Evolutionary conservation across 345 rosid genomes (phyloP), one percentile per base, ranked within the genome.

Genomic region (Corchorus capsularis): DNA sequence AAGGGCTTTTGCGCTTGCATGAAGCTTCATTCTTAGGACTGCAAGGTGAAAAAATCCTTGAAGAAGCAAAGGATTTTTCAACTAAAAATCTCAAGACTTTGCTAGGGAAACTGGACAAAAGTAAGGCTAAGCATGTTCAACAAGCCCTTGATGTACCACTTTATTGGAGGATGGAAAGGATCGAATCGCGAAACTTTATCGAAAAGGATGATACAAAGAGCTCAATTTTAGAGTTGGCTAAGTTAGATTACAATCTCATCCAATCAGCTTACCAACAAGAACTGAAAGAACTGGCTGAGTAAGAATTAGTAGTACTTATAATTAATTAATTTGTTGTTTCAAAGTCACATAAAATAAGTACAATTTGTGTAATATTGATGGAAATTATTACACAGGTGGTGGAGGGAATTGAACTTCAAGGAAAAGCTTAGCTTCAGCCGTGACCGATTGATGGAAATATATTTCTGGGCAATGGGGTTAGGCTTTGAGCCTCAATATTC

Each of bases 391-490:
- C 27, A 27, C 22, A 63, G 65, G 37, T 73, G 90, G 86, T 85
- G 90, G 90, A 70, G 57, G n/a, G 66, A 45, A 17, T 47, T 81
- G 50, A 76, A 72, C 47, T 68, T 85, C 19, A 77, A 77, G 10
- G 79, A 60, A 41, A 82, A 76, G 56, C 45, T 85, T 71, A 63
- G 67, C 32, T 88, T 88, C 63, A 79, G 85, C 8, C 65, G 89
- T 65, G 85, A 85, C 63, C 82, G 90, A 34, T 68, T 85, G 39
- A 72, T 85, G 87, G 90, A 86, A 55, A 80, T 86, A 80, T 88
- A 80, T 77, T 75, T 85, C 20, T 85, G 87, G 84, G 69, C 77
- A 0, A 78, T 79, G 13, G 88, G 87, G 37, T 71, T 86, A 37
- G 34, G 63, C 12, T 68, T 15, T 43, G 79, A 83, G 14, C 87